Evolutionary conservation across 148 eudicot species (phyloP), one percentile per base, ranked within the genome.

Genomic region (Silene conica): DNA sequence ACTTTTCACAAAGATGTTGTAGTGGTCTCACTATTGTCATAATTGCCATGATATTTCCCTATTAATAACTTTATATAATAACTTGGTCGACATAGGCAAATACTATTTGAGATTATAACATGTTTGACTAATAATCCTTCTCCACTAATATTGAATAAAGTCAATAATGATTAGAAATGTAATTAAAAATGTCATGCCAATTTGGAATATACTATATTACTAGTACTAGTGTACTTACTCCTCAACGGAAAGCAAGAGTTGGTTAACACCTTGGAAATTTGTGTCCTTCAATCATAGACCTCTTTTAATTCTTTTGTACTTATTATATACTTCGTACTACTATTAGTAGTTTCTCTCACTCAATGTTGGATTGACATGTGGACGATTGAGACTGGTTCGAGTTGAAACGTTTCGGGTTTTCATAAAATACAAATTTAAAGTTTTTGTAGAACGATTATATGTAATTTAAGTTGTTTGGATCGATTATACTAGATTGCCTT

Each of bases 181-280:
- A 21, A 59, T 20, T 11, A 21, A 59, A 1, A 9, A 59, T 59
- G 43, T 38, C 8, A 38, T 38, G 43, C 62, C 62, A 58, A 58
- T 20, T 58, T 58, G 26, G 62, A 67, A 41, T 22, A 46, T 48
- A 69, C 57, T 20, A 54, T 28, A 14, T 12, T 21, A 54, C 15
- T 68, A 48, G 15, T 15, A 31, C 25, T 43, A 22, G 13, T 9
- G 54, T 48, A 62, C 62, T 54, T 10, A 19, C 21, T 16, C 19
- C 22, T 70, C 18, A 63, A 62, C 75, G 20, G 43, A 61, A 61
- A 63, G 41, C 10, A 73, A n/a, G 45, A 23, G 23, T 59, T 14
- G 48, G 10, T 61, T 46, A 73, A 62, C 11, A 57, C 28, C 50
- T 46, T 46, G 20, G 41, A 23, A 61, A 45, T 22, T 73, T 22